phyloP scores from a whole-genome alignment of 1,139 yeast species.

The Nakaseomyces uthaithaninus region DNA sequence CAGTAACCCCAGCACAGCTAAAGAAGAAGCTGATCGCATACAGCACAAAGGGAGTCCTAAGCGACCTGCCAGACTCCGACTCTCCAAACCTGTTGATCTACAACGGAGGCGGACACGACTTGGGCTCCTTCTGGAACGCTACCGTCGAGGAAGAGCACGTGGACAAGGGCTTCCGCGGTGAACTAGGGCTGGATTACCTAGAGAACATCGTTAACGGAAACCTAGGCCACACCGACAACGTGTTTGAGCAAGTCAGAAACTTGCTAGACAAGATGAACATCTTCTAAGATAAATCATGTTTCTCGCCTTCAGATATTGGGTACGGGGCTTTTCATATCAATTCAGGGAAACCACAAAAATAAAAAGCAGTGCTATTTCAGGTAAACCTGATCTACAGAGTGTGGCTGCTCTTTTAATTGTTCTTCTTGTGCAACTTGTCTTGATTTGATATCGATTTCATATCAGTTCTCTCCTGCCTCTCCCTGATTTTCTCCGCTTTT shows the following conservation, averaged over 20 bases:
- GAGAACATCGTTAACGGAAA: conserved; percentile 13
- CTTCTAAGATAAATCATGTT: conserved; percentile 16
- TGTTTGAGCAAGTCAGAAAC: conserved; percentile 22
- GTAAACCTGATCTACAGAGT: no score
- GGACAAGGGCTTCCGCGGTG: conserved; percentile 8
- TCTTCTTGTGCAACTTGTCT: no score
- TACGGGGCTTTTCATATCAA: no score
- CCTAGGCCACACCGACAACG: conserved; percentile 17
- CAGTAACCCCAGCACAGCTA: conserved; percentile 75
- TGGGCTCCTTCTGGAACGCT: conserved; percentile 60
- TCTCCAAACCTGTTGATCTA: conserved; percentile 85
- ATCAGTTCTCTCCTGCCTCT: no score
- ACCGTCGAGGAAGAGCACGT: neutral
- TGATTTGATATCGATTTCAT: no score
- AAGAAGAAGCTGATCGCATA: conserved; percentile 79
- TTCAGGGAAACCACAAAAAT: no score
- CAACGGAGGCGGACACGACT: conserved; percentile 87
- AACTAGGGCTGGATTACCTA: conserved; percentile 10
- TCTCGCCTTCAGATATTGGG: no score
- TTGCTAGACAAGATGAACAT: conserved; percentile 21
- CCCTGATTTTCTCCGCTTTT: no score
- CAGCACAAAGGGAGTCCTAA: conserved; percentile 62
- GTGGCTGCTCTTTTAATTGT: no score
- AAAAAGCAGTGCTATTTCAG: no score
- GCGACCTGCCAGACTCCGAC: conserved; percentile 59